Percentiles rank a stretch among this genome's conserved stretches.
Evolutionary conservation across 2,329 filamentous ascomycete genomes (phyloP).

Genomic region (Penicillium sp.): DNA sequence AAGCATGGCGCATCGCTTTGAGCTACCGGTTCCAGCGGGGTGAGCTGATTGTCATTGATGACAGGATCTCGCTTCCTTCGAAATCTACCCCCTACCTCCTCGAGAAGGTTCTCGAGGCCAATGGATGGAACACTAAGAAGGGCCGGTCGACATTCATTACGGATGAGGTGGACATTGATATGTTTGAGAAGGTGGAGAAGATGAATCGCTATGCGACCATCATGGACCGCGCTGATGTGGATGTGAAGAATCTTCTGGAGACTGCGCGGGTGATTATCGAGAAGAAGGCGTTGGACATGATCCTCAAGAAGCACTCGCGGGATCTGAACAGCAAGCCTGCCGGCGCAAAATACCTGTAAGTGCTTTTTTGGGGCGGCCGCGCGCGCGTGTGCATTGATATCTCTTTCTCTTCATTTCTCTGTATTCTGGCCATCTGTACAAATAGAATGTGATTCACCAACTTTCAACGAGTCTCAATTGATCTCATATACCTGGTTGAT

Average conservation of each 20-base stretch:
- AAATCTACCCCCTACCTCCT: constrained; percentile 62
- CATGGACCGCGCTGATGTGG: constrained; percentile 76
- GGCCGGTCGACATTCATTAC: constrained; percentile 81
- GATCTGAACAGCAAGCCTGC: constrained; percentile 46
- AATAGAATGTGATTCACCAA: constrained; percentile 37
- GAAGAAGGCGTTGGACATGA: constrained; percentile 74
- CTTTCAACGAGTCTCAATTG: neutral
- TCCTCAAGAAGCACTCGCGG: constrained; percentile 70
- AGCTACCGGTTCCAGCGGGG: constrained; percentile 88
- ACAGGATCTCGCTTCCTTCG: constrained; percentile 71
- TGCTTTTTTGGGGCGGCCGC: constrained; percentile 8
- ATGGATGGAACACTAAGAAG: constrained; percentile 70
- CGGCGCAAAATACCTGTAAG: constrained; percentile 42
- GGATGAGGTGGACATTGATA: constrained; percentile 61
- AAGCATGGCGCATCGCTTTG: constrained; percentile 92
- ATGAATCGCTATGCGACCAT: constrained; percentile 71
- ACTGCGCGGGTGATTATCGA: constrained; percentile 86
- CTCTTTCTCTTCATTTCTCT: constrained; percentile 20
- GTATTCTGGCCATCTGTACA: constrained; percentile 38
- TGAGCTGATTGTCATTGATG: constrained; percentile 84
- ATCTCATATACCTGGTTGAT: neutral
- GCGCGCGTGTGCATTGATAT: constrained; percentile 18
- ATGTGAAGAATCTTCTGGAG: constrained; percentile 93
- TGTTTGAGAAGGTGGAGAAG: constrained; percentile 71
- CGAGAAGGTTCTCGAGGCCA: constrained; percentile 70